Evolutionary conservation across 805 yeast genomes (phyloP), one percentile per base, ranked within the genome.

Genomic region (Blastobotrys peoriensis): DNA sequence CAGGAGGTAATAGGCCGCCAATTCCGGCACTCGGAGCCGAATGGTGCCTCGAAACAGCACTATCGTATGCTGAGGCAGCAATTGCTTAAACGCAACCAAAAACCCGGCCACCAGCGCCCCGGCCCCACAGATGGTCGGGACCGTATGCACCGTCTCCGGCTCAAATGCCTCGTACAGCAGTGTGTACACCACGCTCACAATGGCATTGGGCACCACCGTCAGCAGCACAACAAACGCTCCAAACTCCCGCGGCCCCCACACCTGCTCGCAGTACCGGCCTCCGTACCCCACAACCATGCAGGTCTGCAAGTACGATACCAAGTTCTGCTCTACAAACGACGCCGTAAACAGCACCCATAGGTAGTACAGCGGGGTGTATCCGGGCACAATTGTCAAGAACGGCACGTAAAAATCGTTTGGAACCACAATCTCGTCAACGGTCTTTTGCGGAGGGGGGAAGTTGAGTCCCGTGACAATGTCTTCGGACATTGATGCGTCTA

Each of bases 41-140:
- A 71, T 43, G 43, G 64, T 48, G 35, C 76, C 75, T 45, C 70
- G 64, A 63, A 78, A 65, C 45, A 76, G 63, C 39, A 68, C 62
- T 52, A 77, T 59, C 51, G 79, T 66, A 63, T 81, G 77, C 54
- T 79, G 81, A 22, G 85, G 81, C 20, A 79, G 72, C 48, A 81
- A 58, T 61, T 81, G 87, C 55, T 79, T 81, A 52, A 79, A 73
- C 3, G 83, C 80, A 2, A 81, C 83, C 21, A 81, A 61, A 44
- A 78, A 74, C 1, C 80, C 83, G 52, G 76, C 64, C 33, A 75
- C 63, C n/a, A 78, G 53, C 1, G 83, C 76, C 54, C 75, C 69
- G 45, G 76, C 69, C 0, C 83, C 79, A 51, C 72, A 72, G 5
- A 76, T 64, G 16, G 75, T 75, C 8, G 30, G 30, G 3, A 72